Evolutionary conservation across 116 monocot genomes (phyloP).

Genomic region (Iris pallida): DNA sequence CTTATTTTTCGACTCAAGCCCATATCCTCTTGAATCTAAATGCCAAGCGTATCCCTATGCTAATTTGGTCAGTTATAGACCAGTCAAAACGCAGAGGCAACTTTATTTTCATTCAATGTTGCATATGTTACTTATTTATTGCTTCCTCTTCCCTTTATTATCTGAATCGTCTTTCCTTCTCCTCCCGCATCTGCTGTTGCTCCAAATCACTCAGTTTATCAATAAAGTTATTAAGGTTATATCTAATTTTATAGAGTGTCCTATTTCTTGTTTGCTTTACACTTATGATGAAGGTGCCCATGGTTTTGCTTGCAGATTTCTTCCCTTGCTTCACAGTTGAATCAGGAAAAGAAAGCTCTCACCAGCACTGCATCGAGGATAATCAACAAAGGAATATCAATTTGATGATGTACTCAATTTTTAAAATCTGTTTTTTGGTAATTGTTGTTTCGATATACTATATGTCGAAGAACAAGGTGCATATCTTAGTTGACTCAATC

Average conservation of each 20-base stretch:
- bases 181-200: background rate
- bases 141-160: background rate
- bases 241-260: background rate
- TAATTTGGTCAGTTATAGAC: too few relatives aligned
- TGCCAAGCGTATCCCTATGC: too few relatives aligned
- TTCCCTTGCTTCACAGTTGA: slow-evolving; percentile 22
- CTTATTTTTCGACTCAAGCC: too few relatives aligned
- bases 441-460: too few relatives aligned
- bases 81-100: too few relatives aligned
- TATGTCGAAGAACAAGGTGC: too few relatives aligned
- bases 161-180: background rate
- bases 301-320: slow-evolving; percentile 15
- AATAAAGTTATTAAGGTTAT: background rate
- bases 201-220: background rate
- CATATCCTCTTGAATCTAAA: too few relatives aligned
- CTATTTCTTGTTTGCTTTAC: background rate
- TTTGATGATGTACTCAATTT: slow-evolving; percentile 9
- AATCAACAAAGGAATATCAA: slow-evolving; percentile 27
- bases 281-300: background rate
- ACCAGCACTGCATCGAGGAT: slow-evolving; percentile 26
- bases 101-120: too few relatives aligned
- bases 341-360: slow-evolving; percentile 30
- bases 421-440: too few relatives aligned
- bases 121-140: background rate
- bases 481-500: too few relatives aligned